Evolutionary conservation across 495 filamentous ascomycete genomes (phyloP).

Genomic region (Lophiotrema nucula): DNA sequence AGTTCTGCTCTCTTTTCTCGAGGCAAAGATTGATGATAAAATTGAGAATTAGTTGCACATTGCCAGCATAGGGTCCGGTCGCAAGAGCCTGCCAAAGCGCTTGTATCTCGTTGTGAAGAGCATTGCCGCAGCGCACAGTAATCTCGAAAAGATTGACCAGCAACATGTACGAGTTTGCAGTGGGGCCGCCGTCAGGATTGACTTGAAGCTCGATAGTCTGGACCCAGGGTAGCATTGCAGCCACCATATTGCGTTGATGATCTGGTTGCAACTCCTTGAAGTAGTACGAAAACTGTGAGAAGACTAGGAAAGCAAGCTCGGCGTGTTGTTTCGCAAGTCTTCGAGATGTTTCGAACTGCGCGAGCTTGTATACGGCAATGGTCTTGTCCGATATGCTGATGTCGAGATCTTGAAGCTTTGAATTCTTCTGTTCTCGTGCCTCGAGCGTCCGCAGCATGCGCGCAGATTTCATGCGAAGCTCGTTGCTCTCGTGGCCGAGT

Average conservation of each 20-base stretch:
- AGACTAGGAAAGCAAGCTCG: conserved; percentile 86
- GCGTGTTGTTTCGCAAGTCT: conserved; percentile 82
- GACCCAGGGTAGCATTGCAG: conserved; percentile 93
- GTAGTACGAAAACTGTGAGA: conserved; percentile 88
- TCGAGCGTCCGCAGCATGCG: conserved; percentile 80
- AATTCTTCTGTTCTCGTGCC: conserved; percentile 77
- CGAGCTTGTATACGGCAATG: conserved; percentile 93
- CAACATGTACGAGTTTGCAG: conserved; percentile 88
- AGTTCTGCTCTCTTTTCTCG: conserved; percentile 92
- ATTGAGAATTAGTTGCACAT: conserved; percentile 89
- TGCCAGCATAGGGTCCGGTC: conserved; percentile 89
- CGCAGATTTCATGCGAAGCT: conserved; percentile 83
- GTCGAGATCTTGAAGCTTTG: conserved; percentile 92
- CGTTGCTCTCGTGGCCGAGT: conserved; percentile 82
- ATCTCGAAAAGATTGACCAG: conserved; percentile 95
- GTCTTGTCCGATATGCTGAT: conserved; percentile 98
- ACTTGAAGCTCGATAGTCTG: conserved; percentile 89
- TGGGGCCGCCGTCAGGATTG: conserved; percentile 91
- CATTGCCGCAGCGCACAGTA: conserved; percentile 84
- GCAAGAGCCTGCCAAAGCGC: conserved; percentile 96
- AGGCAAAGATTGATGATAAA: conserved; percentile 93
- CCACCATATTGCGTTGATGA: conserved; percentile 88
- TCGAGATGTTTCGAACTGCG: conserved; percentile 94
- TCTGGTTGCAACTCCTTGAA: conserved; percentile 80
- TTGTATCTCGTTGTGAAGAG: conserved; percentile 92